Base-by-base conservation (phyloP, 352 stramenopile genomes). In the Pythium apleroticum region DNA sequence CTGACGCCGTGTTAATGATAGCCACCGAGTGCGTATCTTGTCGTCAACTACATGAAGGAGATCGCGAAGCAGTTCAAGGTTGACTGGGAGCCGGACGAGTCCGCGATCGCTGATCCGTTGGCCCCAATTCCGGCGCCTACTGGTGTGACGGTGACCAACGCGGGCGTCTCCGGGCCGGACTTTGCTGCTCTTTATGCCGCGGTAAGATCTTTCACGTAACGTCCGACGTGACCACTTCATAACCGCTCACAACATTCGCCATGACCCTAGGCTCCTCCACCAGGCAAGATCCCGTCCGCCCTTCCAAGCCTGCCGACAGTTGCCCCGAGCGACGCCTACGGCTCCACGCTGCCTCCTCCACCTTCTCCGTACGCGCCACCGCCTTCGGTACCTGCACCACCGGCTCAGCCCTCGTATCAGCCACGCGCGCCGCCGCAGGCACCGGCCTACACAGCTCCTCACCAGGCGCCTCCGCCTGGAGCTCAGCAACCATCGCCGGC, bases 21-120 rank as follows among this genome's bases (percentile, higher is more conserved):
- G 74, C 96, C 95, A n/a, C 96, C 96, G 1, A 96, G 89, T 49
- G 94, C 93, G 8, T 98, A 96, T 57, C 65, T 98, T 10, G 95
- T 98, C 20, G 88, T 98, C 28, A 97, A 95, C 24, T 98, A 98
- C 80, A 90, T 99, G 78, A 97, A 98, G 50, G 91, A 96, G 66
- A 98, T 98, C 71, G 92, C 93, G 8, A 97, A 98, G 61, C 88
- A 98, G 67, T 97, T 96, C 70, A 89, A 97, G 14, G 90, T 99
- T n/a, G 73, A 96, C 49, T 99, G 95, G 93, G 91, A 96, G 30
- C 91, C 91, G 4, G 78, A 91, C 17, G 84, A 96, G 66, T 60
- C 72, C 0, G 73, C 78, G 56, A 87, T 97, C 63, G 66, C 77
- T 7, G 85, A 97, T 60, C 84, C 85, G 19, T 68, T 96, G 7